Base-by-base conservation (phyloP, 129 eudicot species). In the Saussurea involucrata region DNA sequence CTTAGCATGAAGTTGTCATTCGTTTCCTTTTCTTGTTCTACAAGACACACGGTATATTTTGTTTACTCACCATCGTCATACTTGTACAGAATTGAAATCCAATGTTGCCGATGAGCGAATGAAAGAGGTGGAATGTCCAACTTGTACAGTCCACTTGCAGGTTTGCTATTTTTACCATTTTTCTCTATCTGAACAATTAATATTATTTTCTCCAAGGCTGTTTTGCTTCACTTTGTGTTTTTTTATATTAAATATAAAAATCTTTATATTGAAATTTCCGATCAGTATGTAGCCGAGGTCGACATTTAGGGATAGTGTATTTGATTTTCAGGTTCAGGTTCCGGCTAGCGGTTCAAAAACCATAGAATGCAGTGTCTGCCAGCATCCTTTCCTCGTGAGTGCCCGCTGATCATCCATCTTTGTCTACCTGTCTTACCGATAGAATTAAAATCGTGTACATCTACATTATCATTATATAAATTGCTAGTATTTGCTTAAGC, bases 81-180 rank as follows among this genome's bases (percentile, higher is more conserved):
- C 44, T 18, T 36, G 34, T 73, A 76, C 82, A 89, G 92, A 87
- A 67, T 28, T 31, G 57, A 89, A 81, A 63, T 66, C 87, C 73
- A 53, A 82, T 57, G 85, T 84, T 36, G 82, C 95, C 29, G 29
- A 58, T 66, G 76, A 33, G 32, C 76, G 76, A 27, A 85, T 80
- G 93, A 86, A 87, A 76, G 97, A 92, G 61, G 97, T 90, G 22
- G 97, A 84, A 11, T 92, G 97, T 77, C 97, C 97, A 78, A 92
- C 96, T n/a, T 92, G 96, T 84, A 92, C 93, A 4, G 91, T 92
- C 69, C 96, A 92, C 82, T 80, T 92, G 82, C 96, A 92, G 97
- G 97, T 92, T 33, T 72, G 18, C 42, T 55, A 17, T 53, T 60
- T 57, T 24, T 67, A 28, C 31, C 40, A 20, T 49, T 9, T 8